Evolutionary conservation across 176 grass and related monocot species (phyloP).

Genomic region (Rhynchospora breviuscula): DNA sequence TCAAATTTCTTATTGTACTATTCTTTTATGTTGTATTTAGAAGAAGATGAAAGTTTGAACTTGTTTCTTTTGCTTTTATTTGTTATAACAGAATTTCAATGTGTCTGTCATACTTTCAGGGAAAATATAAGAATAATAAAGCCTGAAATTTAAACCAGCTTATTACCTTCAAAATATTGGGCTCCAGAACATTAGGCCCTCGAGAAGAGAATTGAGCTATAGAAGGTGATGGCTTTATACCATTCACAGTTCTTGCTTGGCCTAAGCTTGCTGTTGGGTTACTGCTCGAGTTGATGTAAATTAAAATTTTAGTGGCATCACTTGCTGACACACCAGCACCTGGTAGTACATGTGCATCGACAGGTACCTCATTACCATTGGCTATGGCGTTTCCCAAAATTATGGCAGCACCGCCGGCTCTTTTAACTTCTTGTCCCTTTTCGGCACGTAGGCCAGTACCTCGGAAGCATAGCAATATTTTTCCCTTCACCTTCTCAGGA

Average conservation of each 20-base stretch:
- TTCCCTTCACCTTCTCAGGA: constrained; percentile 48
- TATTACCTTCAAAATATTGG: constrained; percentile 73
- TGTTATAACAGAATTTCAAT: background rate
- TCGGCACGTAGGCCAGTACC: constrained; percentile 57
- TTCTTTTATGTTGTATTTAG: background rate
- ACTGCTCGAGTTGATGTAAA: constrained; percentile 46
- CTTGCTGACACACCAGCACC: constrained; percentile 53
- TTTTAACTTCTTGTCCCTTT: constrained; percentile 87
- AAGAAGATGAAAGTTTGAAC: too few relatives aligned
- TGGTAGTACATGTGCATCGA: constrained; percentile 78
- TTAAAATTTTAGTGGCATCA: constrained; percentile 38
- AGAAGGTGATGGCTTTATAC: constrained; percentile 57
- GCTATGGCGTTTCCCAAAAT: constrained; percentile 61
- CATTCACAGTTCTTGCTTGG: constrained; percentile 42
- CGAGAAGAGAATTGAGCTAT: constrained; percentile 94
- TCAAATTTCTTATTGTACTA: background rate
- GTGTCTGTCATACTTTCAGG: background rate
- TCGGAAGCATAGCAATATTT: constrained; percentile 76
- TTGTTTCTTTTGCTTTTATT: background rate
- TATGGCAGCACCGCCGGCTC: constrained; percentile 72
- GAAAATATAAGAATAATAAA: background rate
- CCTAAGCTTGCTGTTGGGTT: constrained; percentile 38
- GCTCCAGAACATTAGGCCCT: constrained; percentile 69
- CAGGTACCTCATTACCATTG: constrained; percentile 62
- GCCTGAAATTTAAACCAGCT: background rate